Base-by-base conservation (phyloP, 2,329 filamentous ascomycete species). In the Tolypocladium amazonense region DNA sequence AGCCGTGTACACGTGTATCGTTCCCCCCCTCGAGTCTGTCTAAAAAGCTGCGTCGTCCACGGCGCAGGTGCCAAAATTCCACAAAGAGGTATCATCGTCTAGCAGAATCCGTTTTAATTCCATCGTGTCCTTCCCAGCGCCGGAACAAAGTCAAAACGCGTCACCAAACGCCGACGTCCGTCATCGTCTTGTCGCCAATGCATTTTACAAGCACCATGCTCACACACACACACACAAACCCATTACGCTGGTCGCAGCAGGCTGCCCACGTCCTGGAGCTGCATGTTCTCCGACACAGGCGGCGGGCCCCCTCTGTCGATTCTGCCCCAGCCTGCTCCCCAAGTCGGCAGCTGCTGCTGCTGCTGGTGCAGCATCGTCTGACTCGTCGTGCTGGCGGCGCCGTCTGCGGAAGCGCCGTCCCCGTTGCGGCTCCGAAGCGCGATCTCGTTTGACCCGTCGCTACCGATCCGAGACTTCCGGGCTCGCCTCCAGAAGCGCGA, bases 241-340 rank as follows among this genome's bases (percentile, higher is more conserved):
- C 56, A 7, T 12, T 52, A 59, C 23, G 15, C 37, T 9, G 63
- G 56, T 41, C 57, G 54, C 52, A 70, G 56, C 12, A 74, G 60
- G 60, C 67, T 70, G 25, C 72, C 72, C 3, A 74, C 72, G 57
- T 74, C 72, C 38, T 71, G 72, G 43, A 74, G 60, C 56, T 71
- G 68, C 38, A 66, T 62, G 56, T 59, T 63, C 15, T 43, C 60
- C 56, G 56, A 62, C 57, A 65, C 60, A 30, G 64, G 63, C 23
- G 64, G 65, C 15, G 63, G 54, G 45, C 59, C 57, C n/a, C 68
- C 68, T 30, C 65, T 63, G 56, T 70, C 69, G n/a, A 71, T 68
- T 30, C 70, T 64, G 12, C 70, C 70, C 70, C 70, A 72, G 43
- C 68, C 68, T 0, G 68, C 68, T 5, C 68, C 67, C 68, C 68